Conservation (phyloP, 345 rosid genomes). For the Anacardium occidentale region DNA sequence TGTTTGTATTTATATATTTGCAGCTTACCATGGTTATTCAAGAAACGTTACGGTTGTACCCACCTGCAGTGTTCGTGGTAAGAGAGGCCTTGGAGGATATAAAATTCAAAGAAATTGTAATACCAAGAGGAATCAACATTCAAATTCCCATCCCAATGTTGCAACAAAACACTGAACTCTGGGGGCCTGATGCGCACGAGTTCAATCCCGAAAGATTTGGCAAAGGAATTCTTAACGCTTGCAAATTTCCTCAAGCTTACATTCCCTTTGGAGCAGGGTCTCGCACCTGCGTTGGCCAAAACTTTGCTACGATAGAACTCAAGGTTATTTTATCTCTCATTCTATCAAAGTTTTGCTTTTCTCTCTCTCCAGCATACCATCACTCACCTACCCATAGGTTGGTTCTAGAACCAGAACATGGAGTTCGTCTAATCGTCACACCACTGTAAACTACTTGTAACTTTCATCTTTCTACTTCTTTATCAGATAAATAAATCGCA, state of each 20-base stretch:
- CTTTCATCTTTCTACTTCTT: too few species aligned
- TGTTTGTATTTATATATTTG: background rate
- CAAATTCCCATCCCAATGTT: slow-evolving; percentile 32
- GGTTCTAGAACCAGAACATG: slow-evolving; percentile 35
- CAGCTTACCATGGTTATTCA: slow-evolving; percentile 40
- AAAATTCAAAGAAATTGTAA: slow-evolving; percentile 30
- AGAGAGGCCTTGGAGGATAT: slow-evolving; percentile 29
- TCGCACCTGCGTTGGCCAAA: slow-evolving; percentile 41
- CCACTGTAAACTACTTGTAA: background rate
- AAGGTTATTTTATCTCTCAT: slow-evolving; percentile 36
- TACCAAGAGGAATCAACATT: slow-evolving; percentile 39
- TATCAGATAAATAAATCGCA: too few species aligned
- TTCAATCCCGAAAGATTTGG: slow-evolving; percentile 48
- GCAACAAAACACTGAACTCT: slow-evolving; percentile 32
- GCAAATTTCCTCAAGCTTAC: slow-evolving; percentile 43
- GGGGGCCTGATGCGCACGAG: slow-evolving; percentile 43
- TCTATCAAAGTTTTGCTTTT: slow-evolving; percentile 35
- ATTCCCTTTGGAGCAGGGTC: slow-evolving; percentile 47
- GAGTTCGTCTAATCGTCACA: slow-evolving; percentile 26
- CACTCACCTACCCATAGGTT: slow-evolving; percentile 40
- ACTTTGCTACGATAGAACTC: slow-evolving; percentile 45
- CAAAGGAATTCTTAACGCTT: slow-evolving; percentile 39
- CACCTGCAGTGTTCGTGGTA: slow-evolving; percentile 26
- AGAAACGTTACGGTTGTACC: slow-evolving; percentile 41
- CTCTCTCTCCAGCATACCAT: slow-evolving; percentile 34